Percentiles rank a stretch among this genome's conserved stretches.
phyloP scores from a whole-genome alignment of 371 early-diverging fungal genomes.

The Dinochytrium kinnereticum region DNA sequence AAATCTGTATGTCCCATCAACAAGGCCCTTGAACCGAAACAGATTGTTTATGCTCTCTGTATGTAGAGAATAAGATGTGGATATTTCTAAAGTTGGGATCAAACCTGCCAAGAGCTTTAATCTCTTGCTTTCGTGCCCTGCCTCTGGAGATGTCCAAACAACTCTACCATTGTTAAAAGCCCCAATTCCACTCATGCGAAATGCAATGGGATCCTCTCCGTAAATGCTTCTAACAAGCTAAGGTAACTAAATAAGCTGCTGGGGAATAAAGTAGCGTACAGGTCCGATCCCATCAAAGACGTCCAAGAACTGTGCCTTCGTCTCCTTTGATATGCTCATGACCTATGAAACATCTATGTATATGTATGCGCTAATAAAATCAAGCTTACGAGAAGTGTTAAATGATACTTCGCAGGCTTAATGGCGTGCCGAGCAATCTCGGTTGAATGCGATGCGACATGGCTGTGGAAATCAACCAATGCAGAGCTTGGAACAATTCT shows the following conservation, averaged over 20 bases:
- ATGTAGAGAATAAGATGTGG: neutral
- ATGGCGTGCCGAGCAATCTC: neutral
- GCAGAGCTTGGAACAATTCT: neutral
- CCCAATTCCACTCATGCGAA: neutral
- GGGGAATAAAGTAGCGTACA: neutral
- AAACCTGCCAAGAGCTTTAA: neutral
- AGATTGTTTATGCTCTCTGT: neutral
- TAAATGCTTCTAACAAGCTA: neutral
- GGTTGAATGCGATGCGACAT: neutral
- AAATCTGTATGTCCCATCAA: slow-evolving; percentile 5
- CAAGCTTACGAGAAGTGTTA: neutral
- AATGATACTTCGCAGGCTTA: neutral
- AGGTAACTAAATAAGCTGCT: neutral
- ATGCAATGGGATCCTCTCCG: neutral
- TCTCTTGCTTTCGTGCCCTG: neutral
- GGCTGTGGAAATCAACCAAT: neutral
- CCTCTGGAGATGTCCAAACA: neutral
- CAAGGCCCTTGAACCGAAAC: neutral
- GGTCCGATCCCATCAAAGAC: neutral
- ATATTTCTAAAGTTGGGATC: neutral
- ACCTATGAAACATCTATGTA: neutral
- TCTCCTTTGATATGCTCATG: neutral
- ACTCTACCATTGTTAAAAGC: slow-evolving; percentile 3
- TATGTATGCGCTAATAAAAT: neutral
- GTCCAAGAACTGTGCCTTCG: neutral